Conservation (phyloP, 1,284 basidiomycete species). For the Ceratobasidium sp. region DNA sequence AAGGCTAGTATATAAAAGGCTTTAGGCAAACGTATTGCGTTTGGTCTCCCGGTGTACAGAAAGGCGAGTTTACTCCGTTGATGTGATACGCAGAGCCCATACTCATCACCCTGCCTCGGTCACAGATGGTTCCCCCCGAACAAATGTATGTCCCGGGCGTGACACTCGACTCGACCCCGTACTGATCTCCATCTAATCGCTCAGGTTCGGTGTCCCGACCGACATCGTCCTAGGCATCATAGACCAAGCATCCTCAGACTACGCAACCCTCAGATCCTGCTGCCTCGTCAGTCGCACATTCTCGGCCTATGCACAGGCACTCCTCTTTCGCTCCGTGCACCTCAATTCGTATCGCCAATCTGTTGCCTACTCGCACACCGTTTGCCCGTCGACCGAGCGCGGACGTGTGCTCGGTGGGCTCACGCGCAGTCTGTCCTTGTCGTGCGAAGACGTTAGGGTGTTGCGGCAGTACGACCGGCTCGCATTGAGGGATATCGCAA, state of each 20-base stretch:
- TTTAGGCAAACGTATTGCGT: neutral
- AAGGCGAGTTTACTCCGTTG: slow-evolving; percentile 9
- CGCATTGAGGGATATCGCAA: slow-evolving; percentile 31
- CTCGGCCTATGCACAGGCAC: slow-evolving; percentile 33
- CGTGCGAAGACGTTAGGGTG: slow-evolving; percentile 3
- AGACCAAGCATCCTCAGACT: slow-evolving; percentile 23
- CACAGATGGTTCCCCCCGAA: slow-evolving; percentile 7
- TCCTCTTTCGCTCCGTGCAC: slow-evolving; percentile 25
- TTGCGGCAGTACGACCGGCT: slow-evolving; percentile 18
- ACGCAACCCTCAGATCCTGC: slow-evolving; percentile 33
- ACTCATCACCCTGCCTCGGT: neutral
- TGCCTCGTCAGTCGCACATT: slow-evolving; percentile 37
- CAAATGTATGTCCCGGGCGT: slow-evolving; percentile 9
- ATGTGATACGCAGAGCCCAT: neutral
- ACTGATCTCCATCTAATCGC: neutral
- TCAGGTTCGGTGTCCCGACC: slow-evolving; percentile 25
- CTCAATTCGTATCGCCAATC: slow-evolving; percentile 26
- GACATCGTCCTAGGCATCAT: slow-evolving; percentile 32
- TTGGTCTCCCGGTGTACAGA: neutral
- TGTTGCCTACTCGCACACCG: neutral
- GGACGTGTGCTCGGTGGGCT: slow-evolving; percentile 25
- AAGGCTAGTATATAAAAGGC: slow-evolving; percentile 6
- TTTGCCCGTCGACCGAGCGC: slow-evolving; percentile 24
- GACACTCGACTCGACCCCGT: neutral
- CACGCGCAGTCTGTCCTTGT: slow-evolving; percentile 30